Evolutionary conservation across 805 yeast species (phyloP).

Genomic region (Hanseniaspora lachancei): DNA sequence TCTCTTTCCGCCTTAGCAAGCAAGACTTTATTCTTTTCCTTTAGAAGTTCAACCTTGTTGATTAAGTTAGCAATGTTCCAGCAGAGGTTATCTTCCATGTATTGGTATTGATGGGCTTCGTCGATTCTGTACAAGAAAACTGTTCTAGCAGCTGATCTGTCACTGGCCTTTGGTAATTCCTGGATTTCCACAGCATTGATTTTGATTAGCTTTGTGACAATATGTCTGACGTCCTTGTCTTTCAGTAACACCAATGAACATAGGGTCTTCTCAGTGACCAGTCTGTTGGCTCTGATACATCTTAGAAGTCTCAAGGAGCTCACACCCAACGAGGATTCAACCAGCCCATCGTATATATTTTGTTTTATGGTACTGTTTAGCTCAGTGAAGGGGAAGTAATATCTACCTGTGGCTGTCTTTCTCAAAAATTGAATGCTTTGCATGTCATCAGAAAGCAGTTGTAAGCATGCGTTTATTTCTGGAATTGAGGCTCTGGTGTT

Average conservation of each 20-base stretch:
- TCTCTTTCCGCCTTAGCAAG: constrained; percentile 75
- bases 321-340: constrained; percentile 50
- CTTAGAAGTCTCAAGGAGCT: constrained; percentile 62
- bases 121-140: constrained; percentile 68
- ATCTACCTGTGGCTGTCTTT: constrained; percentile 43
- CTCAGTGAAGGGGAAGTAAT: constrained; percentile 48
- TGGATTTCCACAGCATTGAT: constrained; percentile 73
- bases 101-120: constrained; percentile 37
- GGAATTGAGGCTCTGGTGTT: constrained; percentile 16
- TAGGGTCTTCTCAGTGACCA: constrained; percentile 75
- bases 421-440: constrained; percentile 47
- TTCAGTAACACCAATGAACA: constrained; percentile 63
- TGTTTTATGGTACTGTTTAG: constrained; percentile 36
- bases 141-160: constrained; percentile 81
- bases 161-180: constrained; percentile 85
- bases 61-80: constrained; percentile 37
- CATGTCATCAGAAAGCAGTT: constrained; percentile 39
- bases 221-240: constrained; percentile 62
- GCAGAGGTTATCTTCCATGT: constrained; percentile 35
- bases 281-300: constrained; percentile 53
- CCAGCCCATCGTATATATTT: constrained; percentile 40
- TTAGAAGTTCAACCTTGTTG: constrained; percentile 42
- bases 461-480: constrained; percentile 51
- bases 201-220: constrained; percentile 50
- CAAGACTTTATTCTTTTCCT: constrained; percentile 49